Conservation (phyloP, 2,329 filamentous ascomycete species). For the Calonectria hawksworthii region DNA sequence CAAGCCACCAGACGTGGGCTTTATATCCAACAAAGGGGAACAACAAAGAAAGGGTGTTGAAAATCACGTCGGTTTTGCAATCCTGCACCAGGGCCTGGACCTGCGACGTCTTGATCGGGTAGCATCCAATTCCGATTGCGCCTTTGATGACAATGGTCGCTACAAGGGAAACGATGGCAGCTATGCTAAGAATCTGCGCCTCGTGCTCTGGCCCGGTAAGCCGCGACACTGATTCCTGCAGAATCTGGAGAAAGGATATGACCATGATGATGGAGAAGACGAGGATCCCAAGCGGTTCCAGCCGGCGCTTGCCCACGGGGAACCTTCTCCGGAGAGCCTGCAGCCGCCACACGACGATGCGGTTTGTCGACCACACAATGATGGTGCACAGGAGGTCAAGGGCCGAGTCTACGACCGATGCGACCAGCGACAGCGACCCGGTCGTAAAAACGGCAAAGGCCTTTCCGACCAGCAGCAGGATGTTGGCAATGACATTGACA, state of each 20-base stretch:
- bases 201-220: slow-evolving; percentile 71
- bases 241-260: slow-evolving; percentile 83
- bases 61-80: slow-evolving; percentile 79
- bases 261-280: slow-evolving; percentile 89
- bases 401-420: slow-evolving; percentile 81
- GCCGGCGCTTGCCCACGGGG: slow-evolving; percentile 76
- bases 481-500: slow-evolving; percentile 83
- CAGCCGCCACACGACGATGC: slow-evolving; percentile 73
- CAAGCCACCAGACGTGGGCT: slow-evolving; percentile 75
- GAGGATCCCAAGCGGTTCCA: slow-evolving; percentile 83
- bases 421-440: slow-evolving; percentile 81
- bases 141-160: slow-evolving; percentile 84
- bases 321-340: slow-evolving; percentile 71
- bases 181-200: slow-evolving; percentile 47
- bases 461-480: slow-evolving; percentile 79
- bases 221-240: slow-evolving; percentile 75
- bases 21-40: slow-evolving; percentile 80
- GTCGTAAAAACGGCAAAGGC: slow-evolving; percentile 83
- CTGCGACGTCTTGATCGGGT: slow-evolving; percentile 83
- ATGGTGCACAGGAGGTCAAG: slow-evolving; percentile 83
- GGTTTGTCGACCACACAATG: slow-evolving; percentile 84
- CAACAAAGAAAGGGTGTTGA: slow-evolving; percentile 90
- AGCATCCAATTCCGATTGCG: slow-evolving; percentile 86
- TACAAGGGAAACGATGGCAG: slow-evolving; percentile 66
- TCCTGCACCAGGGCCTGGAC: slow-evolving; percentile 76